Conservation (phyloP, 179 eudicot species). For the Beta corolliflora region DNA sequence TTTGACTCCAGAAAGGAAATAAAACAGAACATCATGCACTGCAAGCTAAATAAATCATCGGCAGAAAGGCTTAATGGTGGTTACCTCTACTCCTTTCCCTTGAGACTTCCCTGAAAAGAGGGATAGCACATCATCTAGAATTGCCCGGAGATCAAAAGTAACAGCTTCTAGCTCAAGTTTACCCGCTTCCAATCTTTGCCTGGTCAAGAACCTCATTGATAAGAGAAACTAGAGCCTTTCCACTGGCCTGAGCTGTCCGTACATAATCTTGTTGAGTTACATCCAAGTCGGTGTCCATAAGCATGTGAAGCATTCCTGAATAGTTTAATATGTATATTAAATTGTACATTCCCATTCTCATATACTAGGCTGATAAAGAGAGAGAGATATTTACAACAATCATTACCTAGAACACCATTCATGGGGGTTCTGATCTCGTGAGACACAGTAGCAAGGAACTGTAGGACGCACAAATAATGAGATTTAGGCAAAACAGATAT, state of each 20-base stretch:
- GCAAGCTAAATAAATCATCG: background rate
- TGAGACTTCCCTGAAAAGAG: slow-evolving; percentile 85
- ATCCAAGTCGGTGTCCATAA: slow-evolving; percentile 77
- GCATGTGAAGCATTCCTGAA: slow-evolving; percentile 89
- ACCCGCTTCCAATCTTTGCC: slow-evolving; percentile 87
- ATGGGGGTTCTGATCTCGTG: slow-evolving; percentile 94
- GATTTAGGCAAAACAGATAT: slow-evolving; percentile 17
- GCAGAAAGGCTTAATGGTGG: background rate
- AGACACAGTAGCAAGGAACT: slow-evolving; percentile 95
- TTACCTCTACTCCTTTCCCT: slow-evolving; percentile 90
- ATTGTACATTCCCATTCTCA: background rate
- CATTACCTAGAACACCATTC: slow-evolving; percentile 85
- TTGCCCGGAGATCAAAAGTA: slow-evolving; percentile 63
- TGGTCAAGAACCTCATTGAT: slow-evolving; percentile 87
- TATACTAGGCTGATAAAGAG: background rate
- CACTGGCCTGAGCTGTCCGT: slow-evolving; percentile 87
- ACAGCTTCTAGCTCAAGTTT: slow-evolving; percentile 84
- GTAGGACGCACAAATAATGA: slow-evolving; percentile 24
- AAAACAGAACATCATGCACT: background rate
- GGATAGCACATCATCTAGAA: slow-evolving; percentile 74
- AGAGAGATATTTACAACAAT: slow-evolving; percentile 1
- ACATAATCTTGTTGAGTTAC: slow-evolving; percentile 86
- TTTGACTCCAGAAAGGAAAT: background rate
- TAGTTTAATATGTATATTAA: background rate
- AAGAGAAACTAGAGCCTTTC: slow-evolving; percentile 77